These are phyloP conservation scores for Hsuehochloa calcarea DNA, from an alignment of 176 grass and related monocot genomes.

Conservation along the genomic window DNA sequence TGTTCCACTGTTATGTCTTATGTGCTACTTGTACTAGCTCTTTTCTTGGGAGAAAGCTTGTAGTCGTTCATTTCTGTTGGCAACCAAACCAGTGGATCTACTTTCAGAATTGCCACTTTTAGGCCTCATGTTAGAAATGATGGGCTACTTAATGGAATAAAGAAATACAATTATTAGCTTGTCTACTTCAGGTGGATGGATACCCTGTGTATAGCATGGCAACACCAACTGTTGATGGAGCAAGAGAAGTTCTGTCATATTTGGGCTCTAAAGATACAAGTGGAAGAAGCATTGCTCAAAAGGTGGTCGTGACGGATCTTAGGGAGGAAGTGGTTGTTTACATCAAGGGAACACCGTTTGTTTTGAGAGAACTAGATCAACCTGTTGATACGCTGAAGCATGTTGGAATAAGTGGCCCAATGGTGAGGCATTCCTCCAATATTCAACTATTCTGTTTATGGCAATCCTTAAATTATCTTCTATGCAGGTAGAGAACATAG, in stretches of 20 bases:
- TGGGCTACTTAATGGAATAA: neutral
- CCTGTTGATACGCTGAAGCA: slow-evolving; percentile 99
- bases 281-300: slow-evolving; percentile 42
- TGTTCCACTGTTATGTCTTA: neutral
- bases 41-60: neutral
- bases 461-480: slow-evolving; percentile 26
- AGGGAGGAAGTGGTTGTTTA: slow-evolving; percentile 98
- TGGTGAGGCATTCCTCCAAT: slow-evolving; percentile 58
- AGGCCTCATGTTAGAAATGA: slow-evolving; percentile 19
- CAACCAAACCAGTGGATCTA: neutral
- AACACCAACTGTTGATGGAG: slow-evolving; percentile 90
- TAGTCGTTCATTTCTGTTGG: neutral
- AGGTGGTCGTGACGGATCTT: slow-evolving; percentile 74
- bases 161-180: neutral
- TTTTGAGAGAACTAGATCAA: slow-evolving; percentile 97
- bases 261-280: slow-evolving; percentile 75
- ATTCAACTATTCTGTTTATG: neutral
- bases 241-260: slow-evolving; percentile 85
- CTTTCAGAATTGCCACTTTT: neutral
- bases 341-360: slow-evolving; percentile 87
- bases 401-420: slow-evolving; percentile 95
- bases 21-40: neutral
- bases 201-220: slow-evolving; percentile 98
- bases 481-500: slow-evolving; percentile 86
- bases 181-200: slow-evolving; percentile 72